Evolutionary conservation across 106 monocot species (phyloP).

Genomic region (Hemerocallis citrina): DNA sequence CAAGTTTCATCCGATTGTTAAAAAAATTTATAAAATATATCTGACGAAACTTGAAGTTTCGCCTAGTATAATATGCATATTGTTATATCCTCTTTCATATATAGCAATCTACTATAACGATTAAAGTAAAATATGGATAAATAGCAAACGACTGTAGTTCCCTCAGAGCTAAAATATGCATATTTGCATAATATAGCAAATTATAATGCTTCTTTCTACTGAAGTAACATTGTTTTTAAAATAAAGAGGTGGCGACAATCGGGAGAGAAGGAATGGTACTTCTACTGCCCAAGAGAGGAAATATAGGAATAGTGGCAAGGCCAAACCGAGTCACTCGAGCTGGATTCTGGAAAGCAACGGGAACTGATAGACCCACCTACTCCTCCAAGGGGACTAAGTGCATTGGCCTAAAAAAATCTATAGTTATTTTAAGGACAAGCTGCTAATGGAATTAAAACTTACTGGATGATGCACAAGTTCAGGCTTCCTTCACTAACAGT

Average conservation of each 20-base stretch:
- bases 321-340: constrained; percentile 91
- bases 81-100: no score
- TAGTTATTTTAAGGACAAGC: constrained; percentile 98
- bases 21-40: no score
- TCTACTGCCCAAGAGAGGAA: constrained; percentile 98
- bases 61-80: no score
- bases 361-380: constrained; percentile 94
- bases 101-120: no score
- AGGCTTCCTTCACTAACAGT: constrained; percentile 51
- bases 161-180: no score
- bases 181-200: no score
- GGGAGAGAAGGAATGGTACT: constrained; percentile 99
- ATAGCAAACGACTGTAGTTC: no score
- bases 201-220: background rate
- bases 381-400: constrained; percentile 78
- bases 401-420: constrained; percentile 97
- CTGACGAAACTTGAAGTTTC: no score
- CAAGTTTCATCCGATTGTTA: no score
- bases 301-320: constrained; percentile 84
- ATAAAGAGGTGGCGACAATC: constrained; percentile 64
- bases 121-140: no score
- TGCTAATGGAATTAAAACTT: constrained; percentile 85
- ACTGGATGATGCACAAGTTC: constrained; percentile 99
- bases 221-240: background rate
- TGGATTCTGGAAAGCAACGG: constrained; percentile 99